Evolutionary conservation across 1,139 yeast species (phyloP).

Genomic region (Debaryomycetaceae sp.): DNA sequence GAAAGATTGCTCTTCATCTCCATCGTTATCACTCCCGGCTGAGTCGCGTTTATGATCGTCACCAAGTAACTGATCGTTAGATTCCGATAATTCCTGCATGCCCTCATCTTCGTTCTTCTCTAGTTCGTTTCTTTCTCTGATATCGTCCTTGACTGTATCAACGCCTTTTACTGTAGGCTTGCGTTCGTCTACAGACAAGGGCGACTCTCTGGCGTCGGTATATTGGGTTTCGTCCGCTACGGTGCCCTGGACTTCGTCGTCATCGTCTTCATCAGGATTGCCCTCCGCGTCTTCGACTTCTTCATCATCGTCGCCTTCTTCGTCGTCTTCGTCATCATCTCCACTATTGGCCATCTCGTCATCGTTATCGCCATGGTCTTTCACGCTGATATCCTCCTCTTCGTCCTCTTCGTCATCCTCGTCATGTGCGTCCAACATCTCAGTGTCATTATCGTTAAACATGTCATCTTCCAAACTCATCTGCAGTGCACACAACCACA

Average conservation of each 20-base stretch:
- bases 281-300: constrained; percentile 16
- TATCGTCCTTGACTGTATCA: constrained; percentile 7
- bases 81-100: too few species aligned
- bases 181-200: too few species aligned
- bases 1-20: constrained; percentile 13
- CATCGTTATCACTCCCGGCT: constrained; percentile 4
- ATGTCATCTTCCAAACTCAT: constrained; percentile 20
- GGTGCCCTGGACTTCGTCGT: constrained; percentile 14
- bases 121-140: constrained; percentile 5
- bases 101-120: constrained; percentile 3
- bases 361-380: constrained; percentile 21
- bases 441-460: constrained; percentile 22
- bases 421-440: constrained; percentile 11
- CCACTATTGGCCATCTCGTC: constrained; percentile 23
- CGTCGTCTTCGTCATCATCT: constrained; percentile 17
- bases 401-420: constrained; percentile 15
- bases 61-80: too few species aligned
- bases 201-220: constrained; percentile 19
- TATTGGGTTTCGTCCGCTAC: constrained; percentile 17
- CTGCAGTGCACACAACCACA: too few species aligned
- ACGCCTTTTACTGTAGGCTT: too few species aligned
- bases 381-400: constrained; percentile 18
- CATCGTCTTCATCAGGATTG: constrained; percentile 14
- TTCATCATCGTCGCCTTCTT: constrained; percentile 16
- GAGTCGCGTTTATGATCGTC: not conserved